Evolutionary conservation across 495 filamentous ascomycete genomes (phyloP), one percentile per base, ranked within the genome.

Genomic region (Aspergillus indologenus): DNA sequence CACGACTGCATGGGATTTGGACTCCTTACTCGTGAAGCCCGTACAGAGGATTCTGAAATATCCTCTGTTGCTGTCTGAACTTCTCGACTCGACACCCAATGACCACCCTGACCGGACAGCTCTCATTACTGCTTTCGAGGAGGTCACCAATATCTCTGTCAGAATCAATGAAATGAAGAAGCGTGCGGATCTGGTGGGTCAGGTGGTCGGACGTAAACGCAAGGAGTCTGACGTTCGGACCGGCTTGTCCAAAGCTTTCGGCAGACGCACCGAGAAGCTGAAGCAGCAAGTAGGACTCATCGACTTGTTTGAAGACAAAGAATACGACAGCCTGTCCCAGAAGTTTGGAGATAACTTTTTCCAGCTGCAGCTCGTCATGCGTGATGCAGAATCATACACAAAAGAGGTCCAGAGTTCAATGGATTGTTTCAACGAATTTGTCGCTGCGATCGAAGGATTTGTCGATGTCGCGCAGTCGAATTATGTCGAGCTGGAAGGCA

Each of bases 121-220:
- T 42, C 80, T 98, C 34, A 72, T 85, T 48, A 73, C 74, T 40
- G 90, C 91, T 5, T 73, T 81, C 14, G 75, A 81, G 31, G 81
- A 84, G 50, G 80, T 94, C 53, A 87, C 85, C 20, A 83, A 81
- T 14, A 84, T 92, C 45, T 87, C 89, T 42, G 81, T 87, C 29
- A 87, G 92, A 22, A 96, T 98, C 66, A 95, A 98, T 75, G 90
- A 92, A 59, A 81, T 90, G 61, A 97, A 96, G 72, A 92, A 90
- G 69, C 89, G 93, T 14, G 90, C 90, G 22, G 90, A 96, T 61
- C 82, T 96, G 56, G 87, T 98, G 23, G 90, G 89, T 6, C 87
- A 95, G 70, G 91, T 95, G 61, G 87, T 94, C 43, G 83, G 86
- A 48, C 83, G 90, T 44, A 94, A 94, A 73, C 86, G 90, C 60